Percentiles rank a stretch among this genome's conserved stretches.
phyloP scores from a whole-genome alignment of 495 filamentous ascomycete species.

The Penicillium daleae region DNA sequence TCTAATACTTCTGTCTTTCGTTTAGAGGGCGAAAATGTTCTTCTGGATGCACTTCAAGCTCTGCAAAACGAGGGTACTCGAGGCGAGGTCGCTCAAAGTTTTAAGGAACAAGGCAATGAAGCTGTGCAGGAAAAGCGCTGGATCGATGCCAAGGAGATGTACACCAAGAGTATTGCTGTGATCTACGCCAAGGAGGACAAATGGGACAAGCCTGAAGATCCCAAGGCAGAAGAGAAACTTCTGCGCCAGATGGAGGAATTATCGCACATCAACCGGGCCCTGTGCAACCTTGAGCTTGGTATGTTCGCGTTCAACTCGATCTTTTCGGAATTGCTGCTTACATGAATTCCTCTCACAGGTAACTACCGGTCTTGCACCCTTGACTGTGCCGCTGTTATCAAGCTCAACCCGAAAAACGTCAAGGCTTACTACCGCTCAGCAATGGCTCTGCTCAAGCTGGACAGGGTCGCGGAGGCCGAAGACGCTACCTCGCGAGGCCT shows the following conservation, averaged over 20 bases:
- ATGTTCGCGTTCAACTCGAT: constrained; percentile 25
- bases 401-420: constrained; percentile 74
- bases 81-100: constrained; percentile 74
- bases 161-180: constrained; percentile 77
- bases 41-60: constrained; percentile 84
- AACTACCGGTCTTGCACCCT: constrained; percentile 84
- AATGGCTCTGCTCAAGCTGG: constrained; percentile 72
- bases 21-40: constrained; percentile 66
- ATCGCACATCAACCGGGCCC: constrained; percentile 81
- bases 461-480: constrained; percentile 72
- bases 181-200: constrained; percentile 63
- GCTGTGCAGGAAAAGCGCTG: constrained; percentile 73
- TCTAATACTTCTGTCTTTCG: background rate
- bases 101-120: constrained; percentile 90
- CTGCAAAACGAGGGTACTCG: constrained; percentile 91
- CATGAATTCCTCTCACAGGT: constrained; percentile 39
- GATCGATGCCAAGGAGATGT: constrained; percentile 88
- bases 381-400: constrained; percentile 80
- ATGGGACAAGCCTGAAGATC: constrained; percentile 48
- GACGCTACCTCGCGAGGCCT: constrained; percentile 76
- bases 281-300: constrained; percentile 80
- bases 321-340: constrained; percentile 7
- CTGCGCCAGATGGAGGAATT: constrained; percentile 69
- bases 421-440: constrained; percentile 90
- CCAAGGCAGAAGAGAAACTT: constrained; percentile 57